phyloP scores from a whole-genome alignment of 441 rosid species.

The Erodium texanum region DNA sequence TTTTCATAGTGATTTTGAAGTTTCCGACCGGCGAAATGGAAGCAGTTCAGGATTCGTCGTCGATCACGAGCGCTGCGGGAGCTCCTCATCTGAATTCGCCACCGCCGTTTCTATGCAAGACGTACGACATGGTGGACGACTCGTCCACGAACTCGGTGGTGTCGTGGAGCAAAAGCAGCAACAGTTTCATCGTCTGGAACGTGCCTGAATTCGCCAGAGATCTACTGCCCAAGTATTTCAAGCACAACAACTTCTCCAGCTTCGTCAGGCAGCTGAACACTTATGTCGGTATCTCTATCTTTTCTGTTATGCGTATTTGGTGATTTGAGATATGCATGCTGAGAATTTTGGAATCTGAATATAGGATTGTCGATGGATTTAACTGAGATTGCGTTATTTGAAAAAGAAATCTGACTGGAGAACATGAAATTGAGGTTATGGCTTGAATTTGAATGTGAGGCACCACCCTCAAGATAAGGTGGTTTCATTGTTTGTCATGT shows the following conservation, averaged over 20 bases:
- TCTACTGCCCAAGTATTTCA: slow-evolving; percentile 50
- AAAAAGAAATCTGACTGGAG: background rate
- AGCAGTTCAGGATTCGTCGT: slow-evolving; percentile 3
- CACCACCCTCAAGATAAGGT: background rate
- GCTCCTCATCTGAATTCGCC: slow-evolving; percentile 21
- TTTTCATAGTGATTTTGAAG: background rate
- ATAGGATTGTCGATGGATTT: background rate
- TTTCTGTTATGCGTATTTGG: background rate
- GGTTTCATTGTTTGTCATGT: background rate
- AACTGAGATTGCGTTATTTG: background rate
- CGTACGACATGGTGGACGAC: slow-evolving; percentile 51
- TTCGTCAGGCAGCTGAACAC: slow-evolving; percentile 66
- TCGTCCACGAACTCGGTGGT: slow-evolving; percentile 35
- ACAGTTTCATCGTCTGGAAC: slow-evolving; percentile 54
- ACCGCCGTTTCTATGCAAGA: slow-evolving; percentile 54
- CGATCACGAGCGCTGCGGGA: slow-evolving; percentile 2
- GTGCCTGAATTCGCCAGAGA: slow-evolving; percentile 35
- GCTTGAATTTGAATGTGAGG: background rate
- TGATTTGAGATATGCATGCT: background rate
- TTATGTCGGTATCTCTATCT: slow-evolving; percentile 34
- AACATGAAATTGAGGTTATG: background rate
- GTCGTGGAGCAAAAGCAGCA: slow-evolving; percentile 48
- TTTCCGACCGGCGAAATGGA: background rate
- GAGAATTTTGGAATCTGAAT: background rate
- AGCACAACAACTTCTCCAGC: slow-evolving; percentile 68